phyloP scores from a whole-genome alignment of 352 stramenopile genomes.

The Phytopythium helicoides region DNA sequence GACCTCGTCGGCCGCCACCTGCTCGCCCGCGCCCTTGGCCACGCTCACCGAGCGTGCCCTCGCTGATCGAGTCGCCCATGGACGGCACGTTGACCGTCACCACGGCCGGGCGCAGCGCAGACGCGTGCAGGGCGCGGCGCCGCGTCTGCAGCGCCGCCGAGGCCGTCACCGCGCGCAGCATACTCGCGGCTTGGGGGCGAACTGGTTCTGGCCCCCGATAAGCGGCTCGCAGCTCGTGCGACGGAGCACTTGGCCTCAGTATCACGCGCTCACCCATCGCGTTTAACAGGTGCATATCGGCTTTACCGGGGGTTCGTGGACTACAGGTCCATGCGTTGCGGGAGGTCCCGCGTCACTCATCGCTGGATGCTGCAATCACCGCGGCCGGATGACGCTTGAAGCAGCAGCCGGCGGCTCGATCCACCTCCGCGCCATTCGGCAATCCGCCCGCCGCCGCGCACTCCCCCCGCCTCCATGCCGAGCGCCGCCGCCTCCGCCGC shows the following conservation, averaged over 20 bases:
- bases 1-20: slow-evolving; percentile 95
- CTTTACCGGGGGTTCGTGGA: too few species aligned
- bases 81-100: slow-evolving; percentile 84
- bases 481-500: slow-evolving; percentile 28
- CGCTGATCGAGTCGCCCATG: slow-evolving; percentile 97
- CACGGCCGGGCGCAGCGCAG: slow-evolving; percentile 35
- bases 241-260: too few species aligned
- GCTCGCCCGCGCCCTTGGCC: slow-evolving; percentile 91
- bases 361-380: too few species aligned
- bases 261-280: too few species aligned
- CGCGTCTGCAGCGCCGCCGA: not conserved
- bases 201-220: too few species aligned
- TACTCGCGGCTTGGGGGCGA: too few species aligned
- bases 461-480: slow-evolving; percentile 3
- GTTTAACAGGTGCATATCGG: too few species aligned
- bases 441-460: not conserved
- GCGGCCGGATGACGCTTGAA: not conserved
- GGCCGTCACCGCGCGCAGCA: not conserved
- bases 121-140: slow-evolving; percentile 48
- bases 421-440: not conserved
- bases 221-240: too few species aligned
- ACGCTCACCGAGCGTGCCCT: slow-evolving; percentile 97
- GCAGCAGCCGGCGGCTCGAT: not conserved
- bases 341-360: too few species aligned
- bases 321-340: too few species aligned